Evolutionary conservation across 2,329 filamentous ascomycete genomes (phyloP).

Genomic region (Emergomyces africanus): DNA sequence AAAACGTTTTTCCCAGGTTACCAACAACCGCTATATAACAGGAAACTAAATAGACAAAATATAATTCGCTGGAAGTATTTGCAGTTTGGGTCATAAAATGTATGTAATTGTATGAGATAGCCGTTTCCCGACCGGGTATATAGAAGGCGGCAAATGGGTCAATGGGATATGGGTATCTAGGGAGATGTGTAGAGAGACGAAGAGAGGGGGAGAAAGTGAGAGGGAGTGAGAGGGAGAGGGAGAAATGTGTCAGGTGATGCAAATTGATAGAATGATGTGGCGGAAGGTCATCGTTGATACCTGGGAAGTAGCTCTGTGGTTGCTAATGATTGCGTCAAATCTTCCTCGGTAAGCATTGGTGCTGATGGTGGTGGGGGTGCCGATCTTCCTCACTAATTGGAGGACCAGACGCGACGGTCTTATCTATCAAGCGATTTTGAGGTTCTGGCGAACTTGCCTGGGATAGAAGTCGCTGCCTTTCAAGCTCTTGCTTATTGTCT

Average conservation of each 20-base stretch:
- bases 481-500: constrained; percentile 72
- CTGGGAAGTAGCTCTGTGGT: constrained; percentile 30
- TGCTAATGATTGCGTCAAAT: constrained; percentile 29
- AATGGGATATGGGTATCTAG: neutral
- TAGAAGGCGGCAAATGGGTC: neutral
- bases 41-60: neutral
- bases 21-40: neutral
- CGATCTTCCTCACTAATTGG: neutral
- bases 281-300: constrained; percentile 27
- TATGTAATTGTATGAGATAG: neutral
- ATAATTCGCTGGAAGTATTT: neutral
- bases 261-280: neutral
- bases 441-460: constrained; percentile 48
- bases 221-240: too few species aligned
- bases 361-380: constrained; percentile 19
- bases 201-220: neutral
- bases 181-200: neutral
- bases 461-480: constrained; percentile 50
- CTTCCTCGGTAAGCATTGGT: constrained; percentile 45
- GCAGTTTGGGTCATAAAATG: neutral
- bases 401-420: constrained; percentile 2
- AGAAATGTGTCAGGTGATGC: too few species aligned
- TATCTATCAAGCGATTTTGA: constrained; percentile 8
- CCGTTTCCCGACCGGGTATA: neutral
- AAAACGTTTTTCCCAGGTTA: neutral